Evolutionary conservation across 768 basidiomycete genomes (phyloP), one percentile per base, ranked within the genome.

Genomic region (Leccinum aurantiacum): DNA sequence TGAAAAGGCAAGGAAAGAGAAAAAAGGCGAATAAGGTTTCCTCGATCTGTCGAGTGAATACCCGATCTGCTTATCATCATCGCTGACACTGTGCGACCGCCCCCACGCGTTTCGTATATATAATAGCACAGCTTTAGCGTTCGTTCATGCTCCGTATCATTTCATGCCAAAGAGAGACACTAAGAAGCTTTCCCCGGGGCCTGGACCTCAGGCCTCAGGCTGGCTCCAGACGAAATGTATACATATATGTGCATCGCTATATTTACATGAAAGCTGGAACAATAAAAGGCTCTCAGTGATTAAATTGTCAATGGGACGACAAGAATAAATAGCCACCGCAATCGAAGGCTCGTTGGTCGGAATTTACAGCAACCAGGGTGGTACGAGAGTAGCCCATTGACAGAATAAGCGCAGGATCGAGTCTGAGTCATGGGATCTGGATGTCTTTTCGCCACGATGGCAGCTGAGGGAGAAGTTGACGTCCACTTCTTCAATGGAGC

Each of bases 401-500:
- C 31, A 33, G 31, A 33, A 33, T 33, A 33, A 33, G 31, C 31
- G 31, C 31, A 33, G 31, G 31, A 33, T 33, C 31, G 31, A 33
- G 31, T 33, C 31, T 33, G 31, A 33, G 10, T 33, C 31, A 33
- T 33, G 31, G 27, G 27, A 27, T 27, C 27, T 27, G 27, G 27
- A 27, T 27, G 27, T 27, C 27, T 27, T 27, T 27, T 27, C 27
- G 27, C 27, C 27, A 27, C 27, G 27, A 27, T 27, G 27, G 27
- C 27, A 27, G 27, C 27, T 27, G 27, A 27, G 27, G 27, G 27
- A 27, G 27, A 27, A 27, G 27, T 27, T 27, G 27, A 27, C 27
- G 80, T 78, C 77, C 11, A 63, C 76, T 9, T 84, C 86, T 24
- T 84, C 86, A 3, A 70, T 77, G 35, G 83, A 82, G 6, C 77